phyloP scores from a whole-genome alignment of 495 filamentous ascomycete species.

The Tetracladium setigerum region DNA sequence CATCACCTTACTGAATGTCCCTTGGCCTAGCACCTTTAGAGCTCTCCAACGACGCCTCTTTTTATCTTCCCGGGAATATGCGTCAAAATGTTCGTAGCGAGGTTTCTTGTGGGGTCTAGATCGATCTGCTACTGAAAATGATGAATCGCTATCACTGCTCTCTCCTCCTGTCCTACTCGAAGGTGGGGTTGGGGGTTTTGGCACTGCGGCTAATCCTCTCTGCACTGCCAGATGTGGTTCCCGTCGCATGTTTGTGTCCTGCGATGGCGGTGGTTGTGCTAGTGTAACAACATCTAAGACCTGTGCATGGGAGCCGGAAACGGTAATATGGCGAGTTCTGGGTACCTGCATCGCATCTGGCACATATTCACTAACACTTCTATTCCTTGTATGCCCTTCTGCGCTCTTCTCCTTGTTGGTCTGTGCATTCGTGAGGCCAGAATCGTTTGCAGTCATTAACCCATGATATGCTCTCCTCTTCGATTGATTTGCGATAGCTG shows the following conservation, averaged over 20 bases:
- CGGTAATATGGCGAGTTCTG: conserved; percentile 61
- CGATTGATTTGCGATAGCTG: conserved; percentile 37
- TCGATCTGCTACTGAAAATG: conserved; percentile 16
- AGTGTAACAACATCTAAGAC: conserved; percentile 30
- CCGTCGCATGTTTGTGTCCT: conserved; percentile 55
- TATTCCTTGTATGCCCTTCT: conserved; percentile 48
- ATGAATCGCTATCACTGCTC: conserved; percentile 30
- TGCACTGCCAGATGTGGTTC: conserved; percentile 75
- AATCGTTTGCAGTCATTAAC: conserved; percentile 20
- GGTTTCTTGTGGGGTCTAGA: conserved; percentile 24
- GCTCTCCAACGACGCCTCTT: conserved; percentile 64
- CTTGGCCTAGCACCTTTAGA: conserved; percentile 75
- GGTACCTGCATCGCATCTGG: conserved; percentile 61
- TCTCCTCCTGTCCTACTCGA: conserved; percentile 42
- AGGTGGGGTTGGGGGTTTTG: conserved; percentile 69
- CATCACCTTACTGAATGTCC: conserved; percentile 91
- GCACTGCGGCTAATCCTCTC: conserved; percentile 56
- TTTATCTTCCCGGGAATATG: conserved; percentile 45
- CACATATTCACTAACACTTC: conserved; percentile 82
- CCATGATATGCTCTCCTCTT: conserved; percentile 45
- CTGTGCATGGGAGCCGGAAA: conserved; percentile 50
- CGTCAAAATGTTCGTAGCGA: conserved; percentile 53
- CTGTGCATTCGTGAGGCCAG: conserved; percentile 11
- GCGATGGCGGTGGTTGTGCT: conserved; percentile 31
- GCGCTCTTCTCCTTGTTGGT: conserved; percentile 32